phyloP scores from a whole-genome alignment of 2,329 filamentous ascomycete species.

The Tolypocladium ovalisporum region DNA sequence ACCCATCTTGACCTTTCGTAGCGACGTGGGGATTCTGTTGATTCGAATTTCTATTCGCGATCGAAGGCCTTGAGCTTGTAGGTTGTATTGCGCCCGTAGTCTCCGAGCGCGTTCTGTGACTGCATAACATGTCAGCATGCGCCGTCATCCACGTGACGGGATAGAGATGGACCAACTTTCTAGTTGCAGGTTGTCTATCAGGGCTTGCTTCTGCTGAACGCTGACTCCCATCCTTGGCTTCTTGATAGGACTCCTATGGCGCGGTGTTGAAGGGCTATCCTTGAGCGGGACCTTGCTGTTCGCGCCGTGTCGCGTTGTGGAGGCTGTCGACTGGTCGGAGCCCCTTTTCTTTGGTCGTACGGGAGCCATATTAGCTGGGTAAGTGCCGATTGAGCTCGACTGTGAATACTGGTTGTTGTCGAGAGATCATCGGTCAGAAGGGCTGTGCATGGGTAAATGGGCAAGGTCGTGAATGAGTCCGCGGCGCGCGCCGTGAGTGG shows the following conservation, averaged over 20 bases:
- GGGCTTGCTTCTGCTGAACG: constrained; percentile 66
- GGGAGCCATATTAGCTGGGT: constrained; percentile 32
- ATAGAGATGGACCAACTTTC: constrained; percentile 53
- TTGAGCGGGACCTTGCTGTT: constrained; percentile 12
- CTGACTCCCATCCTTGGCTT: constrained; percentile 52
- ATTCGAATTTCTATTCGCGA: constrained; percentile 86
- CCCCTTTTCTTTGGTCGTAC: constrained; percentile 25
- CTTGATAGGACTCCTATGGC: constrained; percentile 48
- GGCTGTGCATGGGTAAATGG: not conserved
- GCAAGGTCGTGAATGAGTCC: not conserved
- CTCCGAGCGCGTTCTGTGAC: constrained; percentile 82
- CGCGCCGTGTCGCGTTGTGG: constrained; percentile 6
- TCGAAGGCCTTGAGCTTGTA: constrained; percentile 76
- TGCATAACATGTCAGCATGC: constrained; percentile 22
- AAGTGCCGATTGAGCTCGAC: constrained; percentile 3
- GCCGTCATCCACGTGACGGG: not conserved
- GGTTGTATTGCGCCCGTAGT: constrained; percentile 76
- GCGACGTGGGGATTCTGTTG: constrained; percentile 73
- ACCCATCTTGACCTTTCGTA: constrained; percentile 72
- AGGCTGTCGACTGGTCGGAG: constrained; percentile 11
- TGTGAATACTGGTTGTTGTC: not conserved
- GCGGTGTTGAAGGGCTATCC: constrained; percentile 25
- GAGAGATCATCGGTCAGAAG: not conserved
- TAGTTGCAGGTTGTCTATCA: constrained; percentile 82
- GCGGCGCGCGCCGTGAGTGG: constrained; percentile 9